Percentiles rank a stretch among this genome's conserved stretches.
These are phyloP conservation scores for Geum urbanum DNA, from an alignment of 306 rosid species.

Conservation along the genomic window DNA sequence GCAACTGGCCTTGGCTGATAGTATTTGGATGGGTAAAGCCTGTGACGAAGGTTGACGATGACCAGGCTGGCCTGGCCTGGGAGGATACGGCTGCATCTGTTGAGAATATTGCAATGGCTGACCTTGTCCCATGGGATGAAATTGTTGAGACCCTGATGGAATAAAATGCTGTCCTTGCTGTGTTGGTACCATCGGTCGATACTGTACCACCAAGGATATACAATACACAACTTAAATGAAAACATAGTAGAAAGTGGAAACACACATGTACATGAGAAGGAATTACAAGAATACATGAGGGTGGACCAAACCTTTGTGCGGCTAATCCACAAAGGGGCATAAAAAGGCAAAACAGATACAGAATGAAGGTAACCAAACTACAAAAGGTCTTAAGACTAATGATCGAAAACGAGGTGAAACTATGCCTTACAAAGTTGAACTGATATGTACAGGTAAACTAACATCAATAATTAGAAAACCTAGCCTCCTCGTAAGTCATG, in stretches of 20 bases:
- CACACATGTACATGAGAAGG: conserved; percentile 8
- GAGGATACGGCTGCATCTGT: conserved; percentile 70
- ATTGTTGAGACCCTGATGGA: conserved; percentile 61
- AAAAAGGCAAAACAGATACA: not conserved
- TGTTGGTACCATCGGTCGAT: conserved; percentile 64
- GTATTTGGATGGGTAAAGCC: conserved; percentile 56
- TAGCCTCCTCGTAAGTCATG: not conserved
- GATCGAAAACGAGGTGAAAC: not conserved
- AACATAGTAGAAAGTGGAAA: conserved; percentile 1
- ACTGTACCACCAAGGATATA: conserved; percentile 43
- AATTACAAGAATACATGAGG: conserved; percentile 26
- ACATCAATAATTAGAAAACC: not conserved
- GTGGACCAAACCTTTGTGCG: conserved; percentile 35
- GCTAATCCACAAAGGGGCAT: conserved; percentile 17
- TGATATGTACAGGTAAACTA: not conserved
- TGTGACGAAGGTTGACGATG: conserved; percentile 61
- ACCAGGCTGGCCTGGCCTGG: conserved; percentile 68
- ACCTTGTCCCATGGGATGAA: conserved; percentile 66
- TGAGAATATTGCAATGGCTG: conserved; percentile 81
- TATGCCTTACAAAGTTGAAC: not conserved
- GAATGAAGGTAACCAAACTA: too few relatives aligned
- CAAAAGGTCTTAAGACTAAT: not conserved
- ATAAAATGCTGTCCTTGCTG: conserved; percentile 77
- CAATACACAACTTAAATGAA: conserved; percentile 23
- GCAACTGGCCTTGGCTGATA: conserved; percentile 69